Percentiles rank a stretch among this genome's conserved stretches.
Conservation (phyloP, 2,329 filamentous ascomycete genomes). For the Chaetoscypha palmicola region DNA sequence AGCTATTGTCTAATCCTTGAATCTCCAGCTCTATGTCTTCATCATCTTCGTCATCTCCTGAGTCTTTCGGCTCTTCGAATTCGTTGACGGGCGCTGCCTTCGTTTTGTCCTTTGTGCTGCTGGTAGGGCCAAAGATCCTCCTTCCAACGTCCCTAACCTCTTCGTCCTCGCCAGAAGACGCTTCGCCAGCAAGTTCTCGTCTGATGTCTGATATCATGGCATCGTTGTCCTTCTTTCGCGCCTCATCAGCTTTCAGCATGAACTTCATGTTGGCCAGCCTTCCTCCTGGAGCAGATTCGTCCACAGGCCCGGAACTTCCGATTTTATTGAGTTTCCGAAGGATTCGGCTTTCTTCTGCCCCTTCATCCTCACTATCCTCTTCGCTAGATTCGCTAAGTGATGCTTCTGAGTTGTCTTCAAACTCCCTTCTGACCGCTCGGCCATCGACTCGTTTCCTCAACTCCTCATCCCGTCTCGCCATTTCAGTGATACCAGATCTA, state of each 20-base stretch:
- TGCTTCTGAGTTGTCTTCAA: constrained; percentile 41
- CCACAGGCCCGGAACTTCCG: constrained; percentile 39
- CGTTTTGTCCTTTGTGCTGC: constrained; percentile 33
- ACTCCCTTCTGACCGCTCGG: constrained; percentile 43
- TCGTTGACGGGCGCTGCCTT: constrained; percentile 37
- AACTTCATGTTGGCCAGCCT: constrained; percentile 82
- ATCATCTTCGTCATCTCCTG: constrained; percentile 36
- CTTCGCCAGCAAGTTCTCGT: constrained; percentile 59
- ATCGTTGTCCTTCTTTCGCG: constrained; percentile 72
- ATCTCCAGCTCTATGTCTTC: constrained; percentile 31
- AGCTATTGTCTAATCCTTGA: constrained; percentile 12
- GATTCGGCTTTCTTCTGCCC: constrained; percentile 41
- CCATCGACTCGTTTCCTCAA: constrained; percentile 59
- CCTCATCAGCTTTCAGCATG: constrained; percentile 83
- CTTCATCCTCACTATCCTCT: constrained; percentile 46
- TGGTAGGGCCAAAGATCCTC: constrained; percentile 56
- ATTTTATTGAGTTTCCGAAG: constrained; percentile 42
- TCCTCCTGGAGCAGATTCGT: constrained; percentile 47
- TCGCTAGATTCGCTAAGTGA: constrained; percentile 52
- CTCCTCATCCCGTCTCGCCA: constrained; percentile 61
- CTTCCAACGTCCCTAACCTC: constrained; percentile 60
- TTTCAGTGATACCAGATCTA: constrained; percentile 55
- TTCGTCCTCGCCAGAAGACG: constrained; percentile 48
- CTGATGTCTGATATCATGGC: constrained; percentile 64
- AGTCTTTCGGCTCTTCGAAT: constrained; percentile 52